Evolutionary conservation across 2,329 filamentous ascomycete species (phyloP), one percentile per base, ranked within the genome.

Genomic region (Ploettnerulaceae sp.): DNA sequence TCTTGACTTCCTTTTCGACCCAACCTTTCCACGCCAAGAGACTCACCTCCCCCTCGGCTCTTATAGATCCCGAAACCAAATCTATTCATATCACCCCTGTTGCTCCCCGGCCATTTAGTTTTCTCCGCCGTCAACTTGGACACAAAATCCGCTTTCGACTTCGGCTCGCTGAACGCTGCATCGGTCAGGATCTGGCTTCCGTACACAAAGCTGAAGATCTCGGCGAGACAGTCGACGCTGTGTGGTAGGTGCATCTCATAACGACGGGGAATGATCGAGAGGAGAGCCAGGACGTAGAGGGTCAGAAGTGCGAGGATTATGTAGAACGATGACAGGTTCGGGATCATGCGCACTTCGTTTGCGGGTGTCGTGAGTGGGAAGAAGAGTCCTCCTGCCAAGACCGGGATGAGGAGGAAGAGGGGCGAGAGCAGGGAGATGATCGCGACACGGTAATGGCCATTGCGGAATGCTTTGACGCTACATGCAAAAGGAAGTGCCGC

Each of bases 121-220:
- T 49, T 54, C 14, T 39, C 47, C 3, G 53, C 57, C 40, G 56
- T 81, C 2, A 95, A 69, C 32, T 85, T 72, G 0, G 76, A 80
- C 17, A 83, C 74, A 15, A 96, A 74, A 54, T 89, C 84, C 0
- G 71, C 71, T 54, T 82, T 83, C n/a, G 74, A 81, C 21, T 74
- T 71, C 2, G 84, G 79, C 28, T 81, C 76, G 40, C 81, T 75
- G 62, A 96, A 91, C 0, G 84, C 77, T 7, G 81, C 74, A 60
- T 95, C 89, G 4, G 77, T 72, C 2, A 87, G 70, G 14, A 94
- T 70, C 18, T 84, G 82, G 33, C 82, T 82, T 56, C 83, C 82
- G 49, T 86, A 81, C 32, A 91, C 72, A 63, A 91, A 90, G 60
- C 81, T 84, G 56, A 94, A 76, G 17, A 90, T 72, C 62, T 90